These are phyloP conservation scores for Albugo laibachii DNA, from an alignment of 352 stramenopile genomes.

Conservation along the genomic window DNA sequence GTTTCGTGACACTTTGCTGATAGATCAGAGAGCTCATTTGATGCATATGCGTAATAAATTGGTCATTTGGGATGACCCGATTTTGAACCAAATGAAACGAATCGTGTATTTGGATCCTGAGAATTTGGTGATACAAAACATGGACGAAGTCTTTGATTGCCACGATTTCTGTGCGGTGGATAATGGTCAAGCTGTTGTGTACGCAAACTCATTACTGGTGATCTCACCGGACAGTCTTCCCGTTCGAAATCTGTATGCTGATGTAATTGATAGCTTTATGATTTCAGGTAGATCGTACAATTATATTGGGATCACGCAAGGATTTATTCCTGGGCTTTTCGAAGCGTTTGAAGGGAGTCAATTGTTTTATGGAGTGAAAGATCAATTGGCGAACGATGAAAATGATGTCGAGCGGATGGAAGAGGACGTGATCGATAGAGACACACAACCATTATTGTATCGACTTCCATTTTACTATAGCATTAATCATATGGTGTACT, in stretches of 20 bases:
- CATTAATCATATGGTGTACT: constrained; percentile 80
- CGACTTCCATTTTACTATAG: constrained; percentile 70
- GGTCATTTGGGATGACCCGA: constrained; percentile 56
- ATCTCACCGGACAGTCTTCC: constrained; percentile 47
- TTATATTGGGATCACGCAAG: constrained; percentile 64
- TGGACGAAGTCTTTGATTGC: constrained; percentile 71
- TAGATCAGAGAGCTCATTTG: constrained; percentile 40
- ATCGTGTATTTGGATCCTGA: constrained; percentile 62
- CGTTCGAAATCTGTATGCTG: constrained; percentile 53
- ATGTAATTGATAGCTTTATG: constrained; percentile 69
- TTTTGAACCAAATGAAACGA: constrained; percentile 35
- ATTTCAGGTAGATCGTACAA: constrained; percentile 66
- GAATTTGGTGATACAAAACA: constrained; percentile 55
- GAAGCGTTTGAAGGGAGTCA: constrained; percentile 64
- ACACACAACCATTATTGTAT: neutral
- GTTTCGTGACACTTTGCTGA: constrained; percentile 32
- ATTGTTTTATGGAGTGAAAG: constrained; percentile 25
- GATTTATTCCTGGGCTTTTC: constrained; percentile 59
- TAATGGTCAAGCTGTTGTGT: constrained; percentile 64
- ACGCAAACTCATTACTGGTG: constrained; percentile 62
- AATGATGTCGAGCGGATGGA: constrained; percentile 13
- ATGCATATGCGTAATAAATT: constrained; percentile 72
- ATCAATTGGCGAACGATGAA: constrained; percentile 19
- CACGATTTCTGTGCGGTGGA: constrained; percentile 61
- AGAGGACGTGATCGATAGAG: constrained; percentile 2